These are phyloP conservation scores for Nannizzia gypsea DNA, from an alignment of 2,329 filamentous ascomycete species.

Conservation along the genomic window DNA sequence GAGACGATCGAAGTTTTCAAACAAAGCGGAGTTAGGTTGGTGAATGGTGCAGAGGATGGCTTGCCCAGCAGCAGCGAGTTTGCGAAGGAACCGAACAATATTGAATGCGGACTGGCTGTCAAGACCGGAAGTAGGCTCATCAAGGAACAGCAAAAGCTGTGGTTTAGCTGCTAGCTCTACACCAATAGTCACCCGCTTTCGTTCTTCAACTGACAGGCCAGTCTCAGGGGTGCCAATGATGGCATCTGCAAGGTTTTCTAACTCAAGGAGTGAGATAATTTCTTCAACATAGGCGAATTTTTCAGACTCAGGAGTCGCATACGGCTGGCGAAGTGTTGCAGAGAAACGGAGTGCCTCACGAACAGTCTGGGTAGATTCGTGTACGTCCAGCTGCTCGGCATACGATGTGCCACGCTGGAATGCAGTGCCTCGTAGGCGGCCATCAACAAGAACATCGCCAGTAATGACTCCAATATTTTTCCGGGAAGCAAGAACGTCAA, in stretches of 20 bases:
- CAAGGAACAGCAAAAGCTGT: constrained; percentile 76
- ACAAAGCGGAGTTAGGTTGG: constrained; percentile 89
- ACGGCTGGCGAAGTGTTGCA: constrained; percentile 72
- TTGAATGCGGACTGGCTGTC: constrained; percentile 91
- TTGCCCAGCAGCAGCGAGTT: constrained; percentile 76
- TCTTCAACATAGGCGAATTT: constrained; percentile 82
- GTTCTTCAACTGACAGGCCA: constrained; percentile 50
- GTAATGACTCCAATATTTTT: constrained; percentile 80
- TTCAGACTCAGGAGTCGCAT: constrained; percentile 57
- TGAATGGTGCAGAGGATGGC: constrained; percentile 96
- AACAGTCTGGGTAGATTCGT: constrained; percentile 72
- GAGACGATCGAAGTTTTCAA: constrained; percentile 66
- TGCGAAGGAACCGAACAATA: constrained; percentile 77
- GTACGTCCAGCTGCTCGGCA: constrained; percentile 71
- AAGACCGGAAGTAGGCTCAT: constrained; percentile 88
- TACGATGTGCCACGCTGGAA: constrained; percentile 83
- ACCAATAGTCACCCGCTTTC: constrained; percentile 79
- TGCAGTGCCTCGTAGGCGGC: constrained; percentile 54
- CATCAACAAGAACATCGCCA: constrained; percentile 73
- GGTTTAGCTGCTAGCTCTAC: constrained; percentile 94
- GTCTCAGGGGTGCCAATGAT: constrained; percentile 83
- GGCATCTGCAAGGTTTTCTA: constrained; percentile 82
- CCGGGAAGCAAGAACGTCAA: constrained; percentile 75
- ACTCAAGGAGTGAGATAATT: constrained; percentile 80
- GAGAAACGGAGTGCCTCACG: constrained; percentile 80